Base-by-base conservation (phyloP, 805 yeast species). In the Clavispora vitiphila region DNA sequence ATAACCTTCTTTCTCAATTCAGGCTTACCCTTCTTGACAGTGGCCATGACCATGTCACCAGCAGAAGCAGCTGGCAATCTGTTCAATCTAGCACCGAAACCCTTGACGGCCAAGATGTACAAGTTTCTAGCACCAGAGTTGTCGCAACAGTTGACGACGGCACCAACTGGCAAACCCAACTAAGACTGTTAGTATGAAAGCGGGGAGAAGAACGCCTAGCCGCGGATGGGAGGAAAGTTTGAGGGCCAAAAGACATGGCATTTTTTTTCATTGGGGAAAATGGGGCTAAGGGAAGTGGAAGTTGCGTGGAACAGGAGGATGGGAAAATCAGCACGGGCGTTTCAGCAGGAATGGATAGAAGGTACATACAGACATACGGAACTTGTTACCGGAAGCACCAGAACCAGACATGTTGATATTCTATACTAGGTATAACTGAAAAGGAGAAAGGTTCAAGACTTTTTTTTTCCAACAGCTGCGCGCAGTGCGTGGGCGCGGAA, bases 21-120 rank as follows among this genome's bases (percentile, higher is more conserved):
- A 74, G 99, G 99, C 89, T 93, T 93, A 86, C 99, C 99, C 81
- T 95, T 93, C 88, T 93, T 93, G 74, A 93, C 99, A 65, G 99
- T 93, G 66, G 99, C 75, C 91, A 87, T 87, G 69, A 87, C 96
- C 96, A 88, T 88, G 78, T 95, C 99, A 82, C 99, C 99, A 64
- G 93, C 91, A 67, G 98, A 89, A 64, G 98, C 99, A 69, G 99
- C 99, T 74, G 99, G 99, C 66, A 93, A 85, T 84, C 99, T 93
- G 91, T 91, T 95, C 72, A 93, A 85, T 85, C 98, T 90, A 63
- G 99, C 97, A 83, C 99, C 99, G 71, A 80, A 74, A 70, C 98
- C 98, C 81, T 91, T 93, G 71, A 93, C 99, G 79, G 99, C 91
- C 70, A 93, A 77, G 79, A 93, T 82, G 85, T 89, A 87, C 68